Conservation (phyloP, 345 rosid genomes). For the Luvunga scandens region DNA sequence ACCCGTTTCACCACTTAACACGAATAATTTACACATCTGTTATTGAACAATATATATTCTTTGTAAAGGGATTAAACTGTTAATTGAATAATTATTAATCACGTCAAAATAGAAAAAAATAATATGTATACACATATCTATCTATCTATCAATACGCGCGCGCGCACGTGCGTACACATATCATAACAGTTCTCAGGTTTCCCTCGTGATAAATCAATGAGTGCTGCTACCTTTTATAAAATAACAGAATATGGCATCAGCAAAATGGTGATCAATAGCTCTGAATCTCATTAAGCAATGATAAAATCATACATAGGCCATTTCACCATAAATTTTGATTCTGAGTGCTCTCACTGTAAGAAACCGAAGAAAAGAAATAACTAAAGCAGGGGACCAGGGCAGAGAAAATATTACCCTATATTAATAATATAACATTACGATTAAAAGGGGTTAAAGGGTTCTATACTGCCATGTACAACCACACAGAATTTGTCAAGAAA, state of each 20-base stretch:
- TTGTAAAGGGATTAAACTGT: too few relatives aligned
- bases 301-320: background rate
- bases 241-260: too few relatives aligned
- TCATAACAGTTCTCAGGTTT: too few relatives aligned
- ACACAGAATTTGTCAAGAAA: conserved; percentile 17
- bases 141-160: too few relatives aligned
- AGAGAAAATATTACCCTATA: background rate
- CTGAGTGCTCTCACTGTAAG: background rate
- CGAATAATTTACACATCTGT: too few relatives aligned
- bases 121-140: too few relatives aligned
- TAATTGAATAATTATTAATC: background rate
- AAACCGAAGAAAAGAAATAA: background rate
- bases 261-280: background rate
- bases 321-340: background rate
- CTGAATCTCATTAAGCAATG: background rate
- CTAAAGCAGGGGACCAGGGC: background rate
- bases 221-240: too few relatives aligned
- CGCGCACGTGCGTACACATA: too few relatives aligned
- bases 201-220: too few relatives aligned
- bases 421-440: background rate
- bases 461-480: conserved; percentile 38
- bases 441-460: conserved; percentile 9
- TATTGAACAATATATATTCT: too few relatives aligned
- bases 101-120: background rate
- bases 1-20: too few relatives aligned